Evolutionary conservation across 2,329 filamentous ascomycete genomes (phyloP), one percentile per base, ranked within the genome.

Genomic region (Corinectria fuckeliana): DNA sequence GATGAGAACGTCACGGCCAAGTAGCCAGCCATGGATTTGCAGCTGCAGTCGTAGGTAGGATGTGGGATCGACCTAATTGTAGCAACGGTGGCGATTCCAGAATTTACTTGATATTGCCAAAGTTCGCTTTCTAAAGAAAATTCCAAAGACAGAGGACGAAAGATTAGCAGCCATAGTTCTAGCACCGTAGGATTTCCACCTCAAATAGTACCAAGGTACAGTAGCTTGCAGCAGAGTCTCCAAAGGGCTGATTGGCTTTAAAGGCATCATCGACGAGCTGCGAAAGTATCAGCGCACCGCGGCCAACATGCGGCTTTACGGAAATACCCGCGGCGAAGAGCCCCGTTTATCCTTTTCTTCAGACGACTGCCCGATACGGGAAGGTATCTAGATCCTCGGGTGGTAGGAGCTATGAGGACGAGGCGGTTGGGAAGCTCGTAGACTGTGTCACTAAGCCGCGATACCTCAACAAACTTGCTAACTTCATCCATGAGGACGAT

Each of bases 41-140:
- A 0, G 75, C 88, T 57, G 85, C 88, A 3, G 77, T 88, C n/a
- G 77, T 93, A 0, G 74, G 76, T 6, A 81, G 88, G 4, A 82
- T 84, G 1, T 83, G 88, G 1, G 89, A 89, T 63, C 80, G 85
- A 0, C 84, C 86, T 0, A 84, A 92, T 66, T 93, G 93, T 75
- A 89, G 89, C 1, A 93, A 93, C 65, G 91, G 84, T 2, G 90
- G 91, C 0, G 89, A 91, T 58, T 93, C 1, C 88, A 93, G 55
- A 92, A 84, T 30, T 69, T 91, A 0, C 76, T 91, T 1, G 80
- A 85, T 48, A 71, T 72, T 1, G 84, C 88, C 1, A 45, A 28
- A 20, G 25, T n/a, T 18, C 42, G 42, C n/a, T 45, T 30, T 16
- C 3, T 45, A 4, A 28, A 45, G 25, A 45, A 25, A 26, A 45